Evolutionary conservation across 768 basidiomycete genomes (phyloP).

Genomic region (Rhizopogon vinicolor): DNA sequence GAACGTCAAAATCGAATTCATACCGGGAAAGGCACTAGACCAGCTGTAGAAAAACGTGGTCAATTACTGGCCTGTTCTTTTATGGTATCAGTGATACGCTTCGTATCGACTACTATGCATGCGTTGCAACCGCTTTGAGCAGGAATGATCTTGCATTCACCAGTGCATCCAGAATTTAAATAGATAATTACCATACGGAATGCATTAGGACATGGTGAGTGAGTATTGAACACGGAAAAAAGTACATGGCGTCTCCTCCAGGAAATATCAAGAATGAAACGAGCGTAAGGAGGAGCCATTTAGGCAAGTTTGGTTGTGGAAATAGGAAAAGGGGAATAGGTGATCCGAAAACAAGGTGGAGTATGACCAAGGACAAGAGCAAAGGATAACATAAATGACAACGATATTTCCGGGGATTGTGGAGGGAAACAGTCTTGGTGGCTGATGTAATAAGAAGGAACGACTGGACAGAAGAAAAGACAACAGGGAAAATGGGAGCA

Average conservation of each 20-base stretch:
- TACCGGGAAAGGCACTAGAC: no score
- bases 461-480: constrained; percentile 17
- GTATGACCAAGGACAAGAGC: constrained; percentile 19
- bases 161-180: constrained; percentile 15
- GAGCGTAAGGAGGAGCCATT: constrained; percentile 25
- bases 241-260: constrained; percentile 27
- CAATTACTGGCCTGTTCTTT: no score
- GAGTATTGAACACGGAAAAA: constrained; percentile 29
- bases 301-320: constrained; percentile 16
- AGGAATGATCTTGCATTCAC: background rate
- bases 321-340: constrained; percentile 6
- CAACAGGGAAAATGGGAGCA: background rate
- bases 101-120: no score
- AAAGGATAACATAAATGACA: constrained; percentile 19
- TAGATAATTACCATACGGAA: constrained; percentile 30
- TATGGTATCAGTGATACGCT: no score
- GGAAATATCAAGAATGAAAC: constrained; percentile 19
- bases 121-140: constrained; percentile 10
- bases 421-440: constrained; percentile 18
- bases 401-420: constrained; percentile 6
- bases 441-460: constrained; percentile 20
- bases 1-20: no score
- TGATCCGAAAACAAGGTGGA: constrained; percentile 6
- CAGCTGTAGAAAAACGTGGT: no score
- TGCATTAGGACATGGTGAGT: constrained; percentile 31